phyloP scores from a whole-genome alignment of 805 yeast species.

The Candida insectorum region DNA sequence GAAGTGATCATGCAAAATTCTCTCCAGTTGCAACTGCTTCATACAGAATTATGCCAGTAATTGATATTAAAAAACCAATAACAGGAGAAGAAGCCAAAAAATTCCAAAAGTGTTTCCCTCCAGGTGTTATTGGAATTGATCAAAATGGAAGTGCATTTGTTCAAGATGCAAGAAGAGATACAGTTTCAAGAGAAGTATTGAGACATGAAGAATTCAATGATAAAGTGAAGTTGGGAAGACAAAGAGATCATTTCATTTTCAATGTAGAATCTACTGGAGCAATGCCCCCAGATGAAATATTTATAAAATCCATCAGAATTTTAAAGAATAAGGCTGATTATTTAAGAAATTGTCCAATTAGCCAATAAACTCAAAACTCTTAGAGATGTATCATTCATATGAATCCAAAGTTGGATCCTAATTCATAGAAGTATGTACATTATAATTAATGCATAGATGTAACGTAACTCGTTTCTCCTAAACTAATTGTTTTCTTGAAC shows the following conservation, averaged over 20 bases:
- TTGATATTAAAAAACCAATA: slow-evolving; percentile 72
- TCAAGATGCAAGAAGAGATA: slow-evolving; percentile 87
- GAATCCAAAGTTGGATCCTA: background rate
- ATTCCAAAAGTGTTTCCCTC: slow-evolving; percentile 87
- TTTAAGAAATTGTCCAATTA: slow-evolving; percentile 74
- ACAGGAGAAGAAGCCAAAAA: slow-evolving; percentile 71
- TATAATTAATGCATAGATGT: slow-evolving; percentile 1
- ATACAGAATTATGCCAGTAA: slow-evolving; percentile 86
- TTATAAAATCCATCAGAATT: slow-evolving; percentile 83
- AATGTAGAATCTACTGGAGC: slow-evolving; percentile 95
- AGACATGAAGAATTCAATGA: slow-evolving; percentile 90
- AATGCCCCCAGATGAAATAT: slow-evolving; percentile 94
- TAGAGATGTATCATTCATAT: background rate
- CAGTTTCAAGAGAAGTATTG: slow-evolving; percentile 94
- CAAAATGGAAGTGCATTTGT: slow-evolving; percentile 70
- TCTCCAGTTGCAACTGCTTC: slow-evolving; percentile 98
- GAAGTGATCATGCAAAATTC: slow-evolving; percentile 94
- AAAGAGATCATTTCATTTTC: slow-evolving; percentile 89
- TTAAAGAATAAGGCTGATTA: slow-evolving; percentile 82
- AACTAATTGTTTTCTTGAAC: slow-evolving; percentile 65
- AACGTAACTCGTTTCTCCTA: too few species aligned
- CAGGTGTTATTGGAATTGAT: slow-evolving; percentile 83
- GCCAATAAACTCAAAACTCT: slow-evolving; percentile 49
- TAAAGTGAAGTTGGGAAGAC: slow-evolving; percentile 87
- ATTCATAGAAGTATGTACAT: slow-evolving; percentile 2